phyloP scores from a whole-genome alignment of 352 stramenopile species.

The Phytophthora lateralis region DNA sequence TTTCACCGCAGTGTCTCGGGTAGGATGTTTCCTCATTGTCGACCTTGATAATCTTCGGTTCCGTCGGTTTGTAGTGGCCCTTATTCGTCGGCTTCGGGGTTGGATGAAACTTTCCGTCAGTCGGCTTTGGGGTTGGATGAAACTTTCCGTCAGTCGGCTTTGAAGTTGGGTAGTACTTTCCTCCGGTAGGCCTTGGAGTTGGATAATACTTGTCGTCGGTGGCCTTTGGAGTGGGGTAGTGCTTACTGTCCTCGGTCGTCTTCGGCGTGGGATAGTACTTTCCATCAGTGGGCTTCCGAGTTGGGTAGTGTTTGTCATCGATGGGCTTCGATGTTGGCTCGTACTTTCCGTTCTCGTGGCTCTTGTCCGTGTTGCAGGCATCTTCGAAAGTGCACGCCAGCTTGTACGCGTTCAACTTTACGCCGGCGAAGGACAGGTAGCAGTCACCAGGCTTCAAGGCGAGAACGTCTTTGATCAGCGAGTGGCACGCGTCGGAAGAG shows the following conservation, averaged over 20 bases:
- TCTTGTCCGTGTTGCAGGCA: slow-evolving; percentile 10
- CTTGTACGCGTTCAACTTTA: slow-evolving; percentile 33
- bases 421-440: slow-evolving; percentile 22
- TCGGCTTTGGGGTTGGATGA: too few species aligned
- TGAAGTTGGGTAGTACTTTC: slow-evolving; percentile 8
- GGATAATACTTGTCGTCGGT: slow-evolving; percentile 13
- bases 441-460: slow-evolving; percentile 27
- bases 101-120: background rate
- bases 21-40: background rate
- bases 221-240: slow-evolving; percentile 13
- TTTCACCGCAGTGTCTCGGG: background rate
- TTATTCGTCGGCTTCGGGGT: background rate
- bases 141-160: slow-evolving; percentile 6
- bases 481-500: slow-evolving; percentile 17
- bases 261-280: background rate
- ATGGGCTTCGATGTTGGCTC: slow-evolving; percentile 6
- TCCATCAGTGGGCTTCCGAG: slow-evolving; percentile 14
- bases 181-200: slow-evolving; percentile 1
- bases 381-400: slow-evolving; percentile 11
- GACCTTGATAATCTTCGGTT: background rate
- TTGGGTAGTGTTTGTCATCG: slow-evolving; percentile 16
- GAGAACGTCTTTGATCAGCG: slow-evolving; percentile 29
- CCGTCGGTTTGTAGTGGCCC: background rate
- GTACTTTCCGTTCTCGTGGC: slow-evolving; percentile 11
- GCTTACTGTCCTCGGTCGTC: background rate